Base-by-base conservation (phyloP, 163 green algal genomes). In the Picocystis sp. region DNA sequence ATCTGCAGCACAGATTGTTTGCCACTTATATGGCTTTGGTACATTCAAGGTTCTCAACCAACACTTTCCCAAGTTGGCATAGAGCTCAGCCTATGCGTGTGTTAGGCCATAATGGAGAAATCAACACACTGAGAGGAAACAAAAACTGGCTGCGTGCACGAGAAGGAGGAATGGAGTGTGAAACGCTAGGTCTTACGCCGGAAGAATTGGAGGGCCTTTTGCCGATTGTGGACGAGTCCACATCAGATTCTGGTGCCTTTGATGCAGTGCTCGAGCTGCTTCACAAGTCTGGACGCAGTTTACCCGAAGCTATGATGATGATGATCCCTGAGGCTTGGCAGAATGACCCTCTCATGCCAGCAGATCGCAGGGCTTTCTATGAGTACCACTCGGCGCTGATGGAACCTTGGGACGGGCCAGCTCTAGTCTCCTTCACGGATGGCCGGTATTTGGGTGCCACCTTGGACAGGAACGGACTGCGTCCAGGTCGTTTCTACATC, bases 371-470 rank as follows among this genome's bases (percentile, higher is more conserved):
- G 25, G 77, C 82, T 53, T 93, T 94, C 48, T 95, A 95, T 78
- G 64, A 76, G 48, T 95, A 84, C 66, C 70, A 87, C 64, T 80
- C 60, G 23, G 70, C 80, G 17, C 71, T 95, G 52, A 93, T 95
- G 84, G 87, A 96, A 81, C 87, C 87, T 3, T 96, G 87, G 87
- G 87, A 96, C 58, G 87, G 87, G 35, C 87, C 87, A 25, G 87
- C 87, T 23, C 77, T 96, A 22, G 81, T 94, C 22, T 68, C 83
- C 19, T 95, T 92, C 73, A 94, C 87, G 6, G 78, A 77, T 52
- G 87, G 87, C 19, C 71, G 81, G 52, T 92, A 81, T 69, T 74
- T 95, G 10, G 87, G 87, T 21, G 87, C 87, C 43, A 96, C 87
- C 1, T 77, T 96, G 42, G 87, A 96, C 67, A 74, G 87, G 51